These are phyloP conservation scores for Xylaria intraflava DNA, from an alignment of 495 filamentous ascomycete species.

Conservation along the genomic window DNA sequence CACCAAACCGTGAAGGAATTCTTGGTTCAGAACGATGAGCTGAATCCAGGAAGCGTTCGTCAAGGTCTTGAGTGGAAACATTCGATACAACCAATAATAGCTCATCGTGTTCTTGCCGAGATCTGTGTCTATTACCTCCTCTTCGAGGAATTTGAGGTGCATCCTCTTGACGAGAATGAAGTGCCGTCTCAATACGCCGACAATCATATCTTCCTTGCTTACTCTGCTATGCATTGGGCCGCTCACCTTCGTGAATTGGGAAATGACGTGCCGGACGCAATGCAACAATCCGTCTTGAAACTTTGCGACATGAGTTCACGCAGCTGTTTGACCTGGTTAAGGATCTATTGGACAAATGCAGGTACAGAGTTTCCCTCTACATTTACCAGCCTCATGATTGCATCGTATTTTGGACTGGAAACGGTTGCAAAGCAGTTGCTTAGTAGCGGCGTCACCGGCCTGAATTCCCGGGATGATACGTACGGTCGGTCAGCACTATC, in stretches of 20 bases:
- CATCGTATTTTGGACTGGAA: background rate
- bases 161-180: background rate
- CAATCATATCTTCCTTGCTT: background rate
- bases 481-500: too few relatives aligned
- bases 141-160: background rate
- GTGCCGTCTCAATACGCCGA: background rate
- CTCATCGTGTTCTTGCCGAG: slow-evolving; percentile 27
- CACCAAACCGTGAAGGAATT: slow-evolving; percentile 42
- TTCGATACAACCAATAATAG: slow-evolving; percentile 16
- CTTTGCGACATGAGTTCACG: background rate
- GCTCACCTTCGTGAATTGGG: background rate
- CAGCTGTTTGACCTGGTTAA: background rate
- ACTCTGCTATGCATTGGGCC: background rate
- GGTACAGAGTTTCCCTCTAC: too few relatives aligned
- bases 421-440: background rate
- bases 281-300: background rate
- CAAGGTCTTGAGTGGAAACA: slow-evolving; percentile 17
- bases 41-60: background rate
- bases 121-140: slow-evolving; percentile 30
- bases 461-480: too few relatives aligned
- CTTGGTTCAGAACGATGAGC: slow-evolving; percentile 15
- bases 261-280: too few relatives aligned
- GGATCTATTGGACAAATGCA: background rate
- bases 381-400: background rate
- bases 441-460: too few relatives aligned